A percentile compares a stretch with the other conserved stretches of the same genome.
phyloP scores from a whole-genome alignment of 192 early-diverging fungal species.

The Coemansia sp. region DNA sequence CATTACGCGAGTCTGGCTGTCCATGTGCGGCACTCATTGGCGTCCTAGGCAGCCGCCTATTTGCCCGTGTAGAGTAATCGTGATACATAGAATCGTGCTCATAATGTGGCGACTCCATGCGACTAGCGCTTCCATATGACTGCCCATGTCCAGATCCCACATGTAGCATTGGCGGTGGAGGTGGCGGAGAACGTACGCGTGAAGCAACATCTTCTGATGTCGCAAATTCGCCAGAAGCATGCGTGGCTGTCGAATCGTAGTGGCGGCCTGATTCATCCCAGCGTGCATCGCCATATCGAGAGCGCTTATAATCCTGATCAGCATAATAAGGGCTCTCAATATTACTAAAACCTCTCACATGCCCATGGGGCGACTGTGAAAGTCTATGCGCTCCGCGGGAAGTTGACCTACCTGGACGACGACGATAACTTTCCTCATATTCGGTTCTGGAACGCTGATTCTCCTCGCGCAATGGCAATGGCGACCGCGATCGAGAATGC shows the following conservation, averaged over 20 bases:
- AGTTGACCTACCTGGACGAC: conserved; percentile 8
- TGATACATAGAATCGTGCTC: conserved; percentile 32
- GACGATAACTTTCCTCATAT: conserved; percentile 18
- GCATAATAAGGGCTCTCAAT: background rate
- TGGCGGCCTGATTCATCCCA: conserved; percentile 12
- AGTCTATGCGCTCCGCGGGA: conserved; percentile 14
- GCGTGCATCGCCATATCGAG: conserved; percentile 18
- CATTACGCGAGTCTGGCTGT: conserved; percentile 12
- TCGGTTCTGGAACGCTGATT: conserved; percentile 10
- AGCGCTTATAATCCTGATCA: conserved; percentile 5
- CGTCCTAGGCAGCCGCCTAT: conserved; percentile 27
- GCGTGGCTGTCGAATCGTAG: conserved; percentile 9
- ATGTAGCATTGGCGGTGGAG: conserved; percentile 22
- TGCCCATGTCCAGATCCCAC: conserved; percentile 12
- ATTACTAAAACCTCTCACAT: conserved; percentile 4
- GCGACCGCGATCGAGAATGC: conserved; percentile 35
- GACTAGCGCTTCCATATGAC: conserved; percentile 4
- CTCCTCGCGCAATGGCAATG: conserved; percentile 11
- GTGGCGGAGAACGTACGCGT: conserved; percentile 9
- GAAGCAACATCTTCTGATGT: background rate
- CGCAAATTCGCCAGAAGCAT: background rate
- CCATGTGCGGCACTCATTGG: conserved; percentile 16
- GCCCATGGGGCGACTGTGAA: conserved; percentile 31
- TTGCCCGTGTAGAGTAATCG: conserved; percentile 21
- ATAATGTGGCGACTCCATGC: conserved; percentile 11